A percentile compares a stretch with the other conserved stretches of the same genome.
phyloP scores from a whole-genome alignment of 2,329 filamentous ascomycete species.

The Aspergillus spinulosporus region DNA sequence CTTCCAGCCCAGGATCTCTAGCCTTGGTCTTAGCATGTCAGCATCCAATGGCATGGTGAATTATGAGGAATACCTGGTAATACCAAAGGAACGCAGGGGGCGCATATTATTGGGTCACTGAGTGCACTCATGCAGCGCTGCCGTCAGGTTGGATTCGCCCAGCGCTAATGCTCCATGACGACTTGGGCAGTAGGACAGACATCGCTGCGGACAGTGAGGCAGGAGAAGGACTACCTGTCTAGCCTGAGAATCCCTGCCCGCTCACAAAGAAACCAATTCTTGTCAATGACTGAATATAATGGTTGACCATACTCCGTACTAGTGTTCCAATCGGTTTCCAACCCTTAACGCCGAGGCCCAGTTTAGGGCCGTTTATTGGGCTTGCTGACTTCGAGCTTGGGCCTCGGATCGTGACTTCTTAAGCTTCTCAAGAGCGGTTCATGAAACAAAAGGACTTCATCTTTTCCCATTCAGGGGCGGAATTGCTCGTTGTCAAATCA shows the following conservation, averaged over 20 bases:
- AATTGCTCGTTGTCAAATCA: not conserved
- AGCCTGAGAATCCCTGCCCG: slow-evolving; percentile 8
- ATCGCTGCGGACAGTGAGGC: not conserved
- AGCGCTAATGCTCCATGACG: slow-evolving; percentile 5
- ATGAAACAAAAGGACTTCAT: not conserved
- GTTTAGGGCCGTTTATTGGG: slow-evolving; percentile 6
- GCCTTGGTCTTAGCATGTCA: slow-evolving; percentile 6
- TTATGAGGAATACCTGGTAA: slow-evolving; percentile 7
- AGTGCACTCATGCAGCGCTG: not conserved
- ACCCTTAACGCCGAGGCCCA: slow-evolving; percentile 5
- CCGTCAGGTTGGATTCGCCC: not conserved
- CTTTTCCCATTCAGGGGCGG: not conserved
- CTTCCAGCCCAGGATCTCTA: slow-evolving; percentile 4
- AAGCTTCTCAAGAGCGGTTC: slow-evolving; percentile 1
- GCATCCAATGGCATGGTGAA: slow-evolving; percentile 2
- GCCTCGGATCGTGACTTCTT: slow-evolving; percentile 1
- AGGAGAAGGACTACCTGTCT: not conserved
- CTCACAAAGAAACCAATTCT: slow-evolving; percentile 11
- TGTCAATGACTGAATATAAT: slow-evolving; percentile 5
- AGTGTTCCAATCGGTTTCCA: slow-evolving; percentile 1
- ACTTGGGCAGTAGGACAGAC: slow-evolving; percentile 3
- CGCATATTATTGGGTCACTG: not conserved
- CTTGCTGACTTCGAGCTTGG: slow-evolving; percentile 11
- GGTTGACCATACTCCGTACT: not conserved
- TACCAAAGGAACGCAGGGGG: not conserved